A percentile compares a stretch with the other conserved stretches of the same genome.
Evolutionary conservation across 148 eudicot genomes (phyloP).

Genomic region (Heliamphora exappendiculata): DNA sequence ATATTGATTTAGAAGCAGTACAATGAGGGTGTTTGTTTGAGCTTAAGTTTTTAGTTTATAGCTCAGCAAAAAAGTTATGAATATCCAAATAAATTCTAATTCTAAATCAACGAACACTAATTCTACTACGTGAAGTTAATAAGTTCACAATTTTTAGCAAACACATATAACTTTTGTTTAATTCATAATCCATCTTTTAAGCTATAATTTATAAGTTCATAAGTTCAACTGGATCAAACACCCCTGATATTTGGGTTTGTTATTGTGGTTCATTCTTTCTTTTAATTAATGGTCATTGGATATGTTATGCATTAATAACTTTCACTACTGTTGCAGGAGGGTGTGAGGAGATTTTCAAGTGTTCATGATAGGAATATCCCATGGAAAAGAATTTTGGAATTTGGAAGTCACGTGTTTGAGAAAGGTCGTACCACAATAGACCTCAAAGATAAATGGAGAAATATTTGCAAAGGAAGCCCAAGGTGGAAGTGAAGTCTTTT

Average conservation of each 20-base stretch:
- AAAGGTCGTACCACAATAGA: constrained; percentile 44
- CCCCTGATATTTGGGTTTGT: background rate
- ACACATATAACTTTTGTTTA: no score
- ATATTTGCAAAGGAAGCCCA: constrained; percentile 34
- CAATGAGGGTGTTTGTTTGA: no score
- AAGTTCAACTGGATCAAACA: background rate
- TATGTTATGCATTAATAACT: background rate
- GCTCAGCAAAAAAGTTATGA: no score
- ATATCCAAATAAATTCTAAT: no score
- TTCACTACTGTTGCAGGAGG: constrained; percentile 41
- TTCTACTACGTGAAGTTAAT: no score
- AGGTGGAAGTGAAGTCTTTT: constrained; percentile 15
- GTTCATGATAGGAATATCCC: constrained; percentile 26
- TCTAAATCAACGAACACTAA: no score
- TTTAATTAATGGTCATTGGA: background rate
- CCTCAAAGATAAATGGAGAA: constrained; percentile 84
- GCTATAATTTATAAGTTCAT: no score
- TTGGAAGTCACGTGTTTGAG: constrained; percentile 47
- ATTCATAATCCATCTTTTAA: no score
- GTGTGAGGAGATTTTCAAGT: constrained; percentile 25
- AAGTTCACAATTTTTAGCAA: no score
- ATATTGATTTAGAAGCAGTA: background rate
- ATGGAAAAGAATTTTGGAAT: constrained; percentile 59
- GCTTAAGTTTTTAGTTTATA: no score
- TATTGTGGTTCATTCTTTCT: background rate